Base-by-base conservation (phyloP, 139 green algal species). In the Pleodorina starrii region DNA sequence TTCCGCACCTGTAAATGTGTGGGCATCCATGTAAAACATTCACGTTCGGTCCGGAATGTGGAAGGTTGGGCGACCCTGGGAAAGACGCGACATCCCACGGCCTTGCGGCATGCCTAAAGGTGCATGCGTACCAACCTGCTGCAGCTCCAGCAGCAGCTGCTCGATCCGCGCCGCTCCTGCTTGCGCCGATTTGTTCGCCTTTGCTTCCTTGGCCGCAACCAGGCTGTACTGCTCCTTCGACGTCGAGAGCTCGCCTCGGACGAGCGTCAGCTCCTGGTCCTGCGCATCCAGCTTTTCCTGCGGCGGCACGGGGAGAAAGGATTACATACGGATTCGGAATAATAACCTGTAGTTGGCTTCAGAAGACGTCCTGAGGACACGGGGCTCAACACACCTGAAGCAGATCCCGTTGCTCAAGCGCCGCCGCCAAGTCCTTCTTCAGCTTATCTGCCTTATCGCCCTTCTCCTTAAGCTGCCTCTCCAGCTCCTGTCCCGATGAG, bases 401-500 rank as follows among this genome's bases (percentile, higher is more conserved):
- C 43, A 63, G 43, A 0, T 25, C 81, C n/a, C 59, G 66, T 5
- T 12, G 7, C 63, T 87, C 32, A 40, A 66, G 60, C n/a, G 43
- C 11, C 2, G 17, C 29, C 1, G 5, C n/a, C 0, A 87, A 43
- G 16, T 87, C 81, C 63, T 77, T 77, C 19, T 76, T 38, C 2
- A 40, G 27, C 27, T 35, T 59, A 1, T 77, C 60, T 0, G 50
- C 10, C 4, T 21, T 21, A 19, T 77, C 35, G 42, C 36, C 25
- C 25, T 23, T 29, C 43, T 87, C 81, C 43, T 68, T 77, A 0
- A 87, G 63, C 1, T 43, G 51, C 43, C 50, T 87, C 10, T 87
- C 60, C 17, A 87, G 43, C 17, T 87, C 81, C 81, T 87, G 81
- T n/a, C n/a, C n/a, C n/a, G n/a, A n/a, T n/a, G n/a, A n/a, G n/a